These are phyloP conservation scores for Oryza australiensis DNA, from an alignment of 176 grass and related monocot species.

Conservation along the genomic window DNA sequence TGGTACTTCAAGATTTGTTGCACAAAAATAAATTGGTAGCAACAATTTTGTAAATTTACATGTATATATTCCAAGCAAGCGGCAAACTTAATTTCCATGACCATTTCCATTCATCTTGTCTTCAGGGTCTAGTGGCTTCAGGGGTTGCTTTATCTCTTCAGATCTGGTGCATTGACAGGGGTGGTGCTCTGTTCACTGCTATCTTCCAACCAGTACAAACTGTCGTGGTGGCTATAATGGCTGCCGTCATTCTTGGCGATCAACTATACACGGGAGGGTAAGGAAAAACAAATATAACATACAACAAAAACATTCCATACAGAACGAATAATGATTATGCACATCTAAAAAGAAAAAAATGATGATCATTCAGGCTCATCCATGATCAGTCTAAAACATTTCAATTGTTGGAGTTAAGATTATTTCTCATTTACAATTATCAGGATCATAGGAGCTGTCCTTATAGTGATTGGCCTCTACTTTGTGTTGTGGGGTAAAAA, in stretches of 20 bases:
- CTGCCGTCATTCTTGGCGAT: conserved; percentile 57
- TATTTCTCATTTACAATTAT: conserved; percentile 19
- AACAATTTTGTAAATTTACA: not conserved
- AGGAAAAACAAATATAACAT: not conserved
- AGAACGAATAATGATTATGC: not conserved
- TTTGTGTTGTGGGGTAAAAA: conserved; percentile 68
- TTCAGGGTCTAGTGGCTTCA: conserved; percentile 60
- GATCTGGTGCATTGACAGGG: conserved; percentile 77
- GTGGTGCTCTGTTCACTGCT: conserved; percentile 68
- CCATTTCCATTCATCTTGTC: not conserved
- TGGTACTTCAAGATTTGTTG: not conserved
- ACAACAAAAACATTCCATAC: not conserved
- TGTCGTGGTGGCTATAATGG: conserved; percentile 60
- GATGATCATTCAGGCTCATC: not conserved
- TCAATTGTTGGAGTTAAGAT: not conserved
- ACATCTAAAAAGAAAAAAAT: not conserved
- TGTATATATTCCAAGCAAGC: not conserved
- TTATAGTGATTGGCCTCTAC: conserved; percentile 65
- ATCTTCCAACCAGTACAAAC: conserved; percentile 77
- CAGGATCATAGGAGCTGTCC: conserved; percentile 56
- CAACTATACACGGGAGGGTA: conserved; percentile 75
- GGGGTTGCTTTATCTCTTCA: conserved; percentile 66
- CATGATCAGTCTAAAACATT: not conserved
- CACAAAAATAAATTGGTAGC: not conserved
- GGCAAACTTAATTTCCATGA: not conserved